These are phyloP conservation scores for Penicillium glabrum DNA, from an alignment of 2,329 filamentous ascomycete species.

Conservation along the genomic window DNA sequence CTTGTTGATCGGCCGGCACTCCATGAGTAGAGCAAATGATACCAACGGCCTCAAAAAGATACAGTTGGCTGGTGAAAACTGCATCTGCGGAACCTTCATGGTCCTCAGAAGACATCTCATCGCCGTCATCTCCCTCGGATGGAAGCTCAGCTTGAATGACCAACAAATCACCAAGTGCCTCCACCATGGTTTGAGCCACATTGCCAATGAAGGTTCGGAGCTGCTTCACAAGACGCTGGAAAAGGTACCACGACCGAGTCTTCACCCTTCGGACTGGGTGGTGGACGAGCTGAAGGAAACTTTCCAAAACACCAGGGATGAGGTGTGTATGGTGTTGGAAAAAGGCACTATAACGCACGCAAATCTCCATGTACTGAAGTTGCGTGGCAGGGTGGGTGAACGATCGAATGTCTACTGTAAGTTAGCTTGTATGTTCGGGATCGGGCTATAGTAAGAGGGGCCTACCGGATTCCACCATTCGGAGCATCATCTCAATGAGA, in stretches of 20 bases:
- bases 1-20: constrained; percentile 81
- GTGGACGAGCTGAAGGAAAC: constrained; percentile 87
- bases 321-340: constrained; percentile 82
- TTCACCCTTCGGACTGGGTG: constrained; percentile 84
- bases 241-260: constrained; percentile 93
- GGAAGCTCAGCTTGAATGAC: constrained; percentile 88
- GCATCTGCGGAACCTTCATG: constrained; percentile 87
- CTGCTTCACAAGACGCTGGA: constrained; percentile 88
- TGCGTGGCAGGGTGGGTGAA: constrained; percentile 90
- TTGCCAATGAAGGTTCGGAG: constrained; percentile 81
- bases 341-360: constrained; percentile 87
- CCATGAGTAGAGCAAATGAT: constrained; percentile 80
- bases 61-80: constrained; percentile 86
- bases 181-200: constrained; percentile 86
- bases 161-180: constrained; percentile 83
- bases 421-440: background rate
- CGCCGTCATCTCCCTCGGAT: constrained; percentile 71
- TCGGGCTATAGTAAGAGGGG: background rate
- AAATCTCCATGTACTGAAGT: constrained; percentile 97
- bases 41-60: constrained; percentile 91
- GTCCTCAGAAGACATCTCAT: constrained; percentile 94
- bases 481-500: constrained; percentile 87
- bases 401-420: constrained; percentile 62
- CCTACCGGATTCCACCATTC: constrained; percentile 80
- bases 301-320: constrained; percentile 84